phyloP scores from a whole-genome alignment of 495 filamentous ascomycete species.

The Hypoxylon perforatum region DNA sequence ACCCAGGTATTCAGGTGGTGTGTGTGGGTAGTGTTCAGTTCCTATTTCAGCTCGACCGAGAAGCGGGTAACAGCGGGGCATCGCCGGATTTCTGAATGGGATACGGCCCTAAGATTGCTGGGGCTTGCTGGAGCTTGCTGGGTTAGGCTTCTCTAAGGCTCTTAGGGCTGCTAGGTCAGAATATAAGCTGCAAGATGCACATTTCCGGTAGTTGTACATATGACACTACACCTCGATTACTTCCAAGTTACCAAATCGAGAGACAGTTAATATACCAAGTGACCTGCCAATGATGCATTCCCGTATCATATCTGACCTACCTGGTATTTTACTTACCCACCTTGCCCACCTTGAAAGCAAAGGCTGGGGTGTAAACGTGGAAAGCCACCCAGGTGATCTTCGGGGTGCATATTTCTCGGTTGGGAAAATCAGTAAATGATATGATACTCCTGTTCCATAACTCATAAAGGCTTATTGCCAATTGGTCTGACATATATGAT shows the following conservation, averaged over 20 bases:
- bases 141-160: no score
- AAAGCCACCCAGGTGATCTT: background rate
- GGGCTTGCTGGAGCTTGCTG: no score
- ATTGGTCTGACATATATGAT: slow-evolving; percentile 19
- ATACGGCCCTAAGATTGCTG: no score
- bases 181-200: no score
- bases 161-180: no score
- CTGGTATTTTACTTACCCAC: background rate
- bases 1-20: no score
- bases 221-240: no score
- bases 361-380: background rate
- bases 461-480: background rate
- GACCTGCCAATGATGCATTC: slow-evolving; percentile 19
- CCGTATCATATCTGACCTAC: slow-evolving; percentile 8
- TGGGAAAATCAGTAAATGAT: background rate
- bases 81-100: background rate
- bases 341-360: no score
- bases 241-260: no score
- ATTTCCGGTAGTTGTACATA: no score
- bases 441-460: background rate
- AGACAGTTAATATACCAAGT: slow-evolving; percentile 18
- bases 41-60: slow-evolving; percentile 2
- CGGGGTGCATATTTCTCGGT: background rate
- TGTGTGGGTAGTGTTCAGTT: background rate
- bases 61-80: slow-evolving; percentile 33